Conservation (phyloP, 2,329 filamentous ascomycete species). For the Podosphaera aphanis region DNA sequence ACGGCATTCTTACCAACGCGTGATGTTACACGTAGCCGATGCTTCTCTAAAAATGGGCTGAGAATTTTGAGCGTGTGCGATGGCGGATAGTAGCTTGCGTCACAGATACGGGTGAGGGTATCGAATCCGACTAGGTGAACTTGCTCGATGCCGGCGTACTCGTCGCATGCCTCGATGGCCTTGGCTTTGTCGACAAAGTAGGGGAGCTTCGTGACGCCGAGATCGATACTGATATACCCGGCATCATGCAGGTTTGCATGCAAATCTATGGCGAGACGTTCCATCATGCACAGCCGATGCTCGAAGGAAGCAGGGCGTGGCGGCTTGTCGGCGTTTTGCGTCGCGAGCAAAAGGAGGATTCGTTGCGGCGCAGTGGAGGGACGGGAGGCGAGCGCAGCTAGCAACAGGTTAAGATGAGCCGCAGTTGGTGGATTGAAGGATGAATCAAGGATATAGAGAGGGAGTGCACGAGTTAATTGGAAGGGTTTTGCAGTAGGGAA, state of each 20-base stretch:
- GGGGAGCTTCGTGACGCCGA: slow-evolving; percentile 46
- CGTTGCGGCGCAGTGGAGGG: slow-evolving; percentile 15
- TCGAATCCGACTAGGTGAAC: slow-evolving; percentile 55
- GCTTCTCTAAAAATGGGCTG: slow-evolving; percentile 36
- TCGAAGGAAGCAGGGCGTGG: slow-evolving; percentile 44
- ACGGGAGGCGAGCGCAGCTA: slow-evolving; percentile 19
- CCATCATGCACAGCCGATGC: slow-evolving; percentile 48
- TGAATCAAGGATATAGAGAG: slow-evolving; percentile 37
- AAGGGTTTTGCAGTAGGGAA: background rate
- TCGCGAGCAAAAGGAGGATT: slow-evolving; percentile 35
- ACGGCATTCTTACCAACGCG: slow-evolving; percentile 39
- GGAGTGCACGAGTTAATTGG: background rate
- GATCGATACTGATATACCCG: slow-evolving; percentile 22
- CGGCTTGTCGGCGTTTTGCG: slow-evolving; percentile 42
- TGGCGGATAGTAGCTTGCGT: slow-evolving; percentile 44
- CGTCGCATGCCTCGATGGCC: slow-evolving; percentile 26
- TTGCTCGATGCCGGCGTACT: slow-evolving; percentile 24
- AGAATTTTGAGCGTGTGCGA: slow-evolving; percentile 30
- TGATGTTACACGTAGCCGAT: slow-evolving; percentile 39
- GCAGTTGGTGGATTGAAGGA: slow-evolving; percentile 45
- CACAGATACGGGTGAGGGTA: slow-evolving; percentile 47
- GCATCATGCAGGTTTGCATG: slow-evolving; percentile 14
- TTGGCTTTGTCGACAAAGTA: slow-evolving; percentile 52
- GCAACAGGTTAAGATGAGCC: slow-evolving; percentile 34
- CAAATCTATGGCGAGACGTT: slow-evolving; percentile 36